Evolutionary conservation across 495 filamentous ascomycete species (phyloP).

Genomic region (Ascobolus immersus): DNA sequence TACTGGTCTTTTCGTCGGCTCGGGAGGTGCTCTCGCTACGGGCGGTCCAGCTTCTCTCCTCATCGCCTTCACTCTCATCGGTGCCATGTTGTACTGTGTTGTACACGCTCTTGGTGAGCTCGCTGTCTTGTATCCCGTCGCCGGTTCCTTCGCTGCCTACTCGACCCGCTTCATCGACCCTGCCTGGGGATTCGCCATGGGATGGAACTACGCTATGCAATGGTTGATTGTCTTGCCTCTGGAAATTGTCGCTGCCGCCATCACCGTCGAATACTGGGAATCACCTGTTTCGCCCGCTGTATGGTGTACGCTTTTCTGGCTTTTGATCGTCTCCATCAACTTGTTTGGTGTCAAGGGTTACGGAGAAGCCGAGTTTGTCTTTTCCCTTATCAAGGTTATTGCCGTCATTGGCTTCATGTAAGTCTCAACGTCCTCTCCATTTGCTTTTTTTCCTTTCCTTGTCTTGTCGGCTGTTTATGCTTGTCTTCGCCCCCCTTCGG

Average conservation of each 20-base stretch:
- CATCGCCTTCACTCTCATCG: constrained; percentile 59
- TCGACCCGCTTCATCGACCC: constrained; percentile 83
- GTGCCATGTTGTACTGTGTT: constrained; percentile 74
- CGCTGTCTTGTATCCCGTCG: constrained; percentile 71
- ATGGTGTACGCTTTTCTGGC: constrained; percentile 67
- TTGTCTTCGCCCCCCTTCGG: neutral
- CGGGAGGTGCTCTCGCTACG: constrained; percentile 45
- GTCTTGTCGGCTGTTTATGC: neutral
- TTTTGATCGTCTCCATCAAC: constrained; percentile 52
- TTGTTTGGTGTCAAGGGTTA: constrained; percentile 69
- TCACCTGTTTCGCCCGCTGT: constrained; percentile 37
- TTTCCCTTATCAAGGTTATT: constrained; percentile 61
- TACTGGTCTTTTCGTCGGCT: constrained; percentile 81
- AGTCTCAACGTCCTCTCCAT: constrained; percentile 13
- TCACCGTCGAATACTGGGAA: constrained; percentile 75
- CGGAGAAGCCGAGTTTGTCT: constrained; percentile 76
- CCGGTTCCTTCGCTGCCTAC: constrained; percentile 78
- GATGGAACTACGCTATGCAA: constrained; percentile 91
- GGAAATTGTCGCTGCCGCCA: constrained; percentile 72
- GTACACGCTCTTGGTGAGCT: constrained; percentile 82
- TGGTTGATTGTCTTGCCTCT: constrained; percentile 75
- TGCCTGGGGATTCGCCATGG: constrained; percentile 95
- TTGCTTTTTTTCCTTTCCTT: neutral
- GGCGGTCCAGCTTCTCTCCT: constrained; percentile 72
- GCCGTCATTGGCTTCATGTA: constrained; percentile 77